Percentiles rank a stretch among this genome's conserved stretches.
Evolutionary conservation across 148 eudicot species (phyloP).

Genomic region (Spergularia bocconei): DNA sequence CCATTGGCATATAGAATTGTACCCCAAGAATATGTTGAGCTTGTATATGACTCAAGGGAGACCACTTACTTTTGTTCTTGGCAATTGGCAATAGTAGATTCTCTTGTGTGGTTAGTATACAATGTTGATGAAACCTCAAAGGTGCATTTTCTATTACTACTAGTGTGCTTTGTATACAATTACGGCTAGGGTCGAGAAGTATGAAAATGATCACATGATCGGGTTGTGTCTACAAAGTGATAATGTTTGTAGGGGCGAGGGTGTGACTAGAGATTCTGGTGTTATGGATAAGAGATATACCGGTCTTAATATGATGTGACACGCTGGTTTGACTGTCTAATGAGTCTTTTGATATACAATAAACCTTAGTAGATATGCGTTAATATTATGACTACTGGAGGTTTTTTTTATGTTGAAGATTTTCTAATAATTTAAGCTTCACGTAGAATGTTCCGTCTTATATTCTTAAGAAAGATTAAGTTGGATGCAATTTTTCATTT

Average conservation of each 20-base stretch:
- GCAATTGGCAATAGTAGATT: background rate
- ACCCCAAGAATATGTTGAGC: conserved; percentile 12
- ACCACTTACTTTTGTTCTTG: background rate
- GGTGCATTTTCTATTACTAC: background rate
- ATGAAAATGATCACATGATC: background rate
- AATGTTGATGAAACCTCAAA: background rate
- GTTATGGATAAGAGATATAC: background rate
- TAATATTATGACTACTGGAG: background rate
- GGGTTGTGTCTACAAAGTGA: background rate
- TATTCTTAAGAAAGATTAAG: background rate
- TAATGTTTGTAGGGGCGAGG: background rate
- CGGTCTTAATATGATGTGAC: background rate
- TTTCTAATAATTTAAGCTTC: background rate
- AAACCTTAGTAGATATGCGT: background rate
- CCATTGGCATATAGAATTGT: conserved; percentile 21
- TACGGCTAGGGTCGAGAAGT: background rate
- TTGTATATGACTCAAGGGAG: conserved; percentile 8
- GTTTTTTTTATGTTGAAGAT: too few relatives aligned
- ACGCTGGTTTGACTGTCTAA: conserved; percentile 3
- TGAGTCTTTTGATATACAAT: background rate
- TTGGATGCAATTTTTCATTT: background rate
- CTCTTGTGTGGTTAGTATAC: conserved; percentile 6
- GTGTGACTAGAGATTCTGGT: background rate
- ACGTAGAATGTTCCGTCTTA: background rate
- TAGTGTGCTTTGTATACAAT: background rate